A percentile compares a stretch with the other conserved stretches of the same genome.
phyloP scores from a whole-genome alignment of 163 green algal species.

The Scenedesmus sp. region DNA sequence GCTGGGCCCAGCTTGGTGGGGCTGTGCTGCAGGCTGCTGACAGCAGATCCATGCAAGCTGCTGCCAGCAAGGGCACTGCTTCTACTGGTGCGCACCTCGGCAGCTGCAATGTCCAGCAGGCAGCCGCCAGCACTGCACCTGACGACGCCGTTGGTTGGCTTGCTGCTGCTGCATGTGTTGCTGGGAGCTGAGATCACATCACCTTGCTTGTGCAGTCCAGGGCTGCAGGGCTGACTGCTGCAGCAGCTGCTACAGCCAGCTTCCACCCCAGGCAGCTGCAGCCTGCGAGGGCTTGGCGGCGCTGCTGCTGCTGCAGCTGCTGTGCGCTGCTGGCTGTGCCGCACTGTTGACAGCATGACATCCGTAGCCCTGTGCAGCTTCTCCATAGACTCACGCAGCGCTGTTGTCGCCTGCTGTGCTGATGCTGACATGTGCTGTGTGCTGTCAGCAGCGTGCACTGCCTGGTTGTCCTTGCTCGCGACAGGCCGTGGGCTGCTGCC shows the following conservation, averaged over 20 bases:
- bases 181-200: not conserved
- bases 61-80: not conserved
- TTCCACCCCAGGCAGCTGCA: not conserved
- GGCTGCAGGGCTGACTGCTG: not conserved
- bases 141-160: not conserved
- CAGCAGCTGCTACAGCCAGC: not conserved
- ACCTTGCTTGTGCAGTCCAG: not conserved
- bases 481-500: not conserved
- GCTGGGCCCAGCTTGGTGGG: not conserved
- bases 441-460: not conserved
- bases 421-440: conserved; percentile 3
- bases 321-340: not conserved
- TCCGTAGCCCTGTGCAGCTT: conserved; percentile 22
- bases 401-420: not conserved
- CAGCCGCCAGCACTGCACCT: not conserved
- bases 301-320: conserved; percentile 11
- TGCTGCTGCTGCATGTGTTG: not conserved
- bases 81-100: not conserved
- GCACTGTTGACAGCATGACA: not conserved
- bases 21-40: not conserved
- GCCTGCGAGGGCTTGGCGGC: not conserved
- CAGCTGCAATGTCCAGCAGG: not conserved
- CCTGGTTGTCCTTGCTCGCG: not conserved
- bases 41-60: not conserved
- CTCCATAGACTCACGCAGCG: conserved; percentile 22